phyloP scores from a whole-genome alignment of 257 asterid species.

The Petunia secreta region DNA sequence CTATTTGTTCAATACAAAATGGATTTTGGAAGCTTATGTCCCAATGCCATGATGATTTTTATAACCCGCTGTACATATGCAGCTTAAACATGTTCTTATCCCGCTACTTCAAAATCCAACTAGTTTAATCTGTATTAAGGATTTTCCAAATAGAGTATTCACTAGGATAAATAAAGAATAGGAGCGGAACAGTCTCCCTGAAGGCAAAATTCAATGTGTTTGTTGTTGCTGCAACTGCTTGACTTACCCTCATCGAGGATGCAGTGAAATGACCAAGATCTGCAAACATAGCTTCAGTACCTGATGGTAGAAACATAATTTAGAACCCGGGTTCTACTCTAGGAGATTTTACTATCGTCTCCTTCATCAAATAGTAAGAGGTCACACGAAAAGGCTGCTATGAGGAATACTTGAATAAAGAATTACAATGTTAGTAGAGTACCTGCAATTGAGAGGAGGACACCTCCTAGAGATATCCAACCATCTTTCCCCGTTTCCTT shows the following conservation, averaged over 20 bases:
- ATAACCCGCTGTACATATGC: slow-evolving; percentile 14
- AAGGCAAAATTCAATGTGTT: slow-evolving; percentile 7
- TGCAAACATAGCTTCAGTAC: slow-evolving; percentile 99
- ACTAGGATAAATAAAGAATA: neutral
- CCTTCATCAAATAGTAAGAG: slow-evolving; percentile 12
- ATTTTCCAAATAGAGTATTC: neutral
- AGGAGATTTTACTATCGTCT: neutral
- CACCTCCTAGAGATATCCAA: slow-evolving; percentile 96
- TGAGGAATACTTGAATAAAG: slow-evolving; percentile 3
- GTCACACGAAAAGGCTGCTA: neutral
- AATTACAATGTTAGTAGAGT: neutral
- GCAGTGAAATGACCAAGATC: slow-evolving; percentile 97
- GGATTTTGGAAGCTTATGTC: slow-evolving; percentile 6
- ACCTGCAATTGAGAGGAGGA: slow-evolving; percentile 89
- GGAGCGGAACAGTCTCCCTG: slow-evolving; percentile 21
- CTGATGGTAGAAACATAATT: slow-evolving; percentile 42
- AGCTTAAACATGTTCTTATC: slow-evolving; percentile 3
- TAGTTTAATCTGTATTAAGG: neutral
- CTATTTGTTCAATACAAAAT: slow-evolving; percentile 1
- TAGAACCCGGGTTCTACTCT: neutral
- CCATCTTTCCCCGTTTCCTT: slow-evolving; percentile 79
- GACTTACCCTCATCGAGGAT: slow-evolving; percentile 69
- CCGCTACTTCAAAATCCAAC: neutral
- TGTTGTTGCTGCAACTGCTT: slow-evolving; percentile 24
- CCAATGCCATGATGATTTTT: neutral